Evolutionary conservation across 306 rosid species (phyloP).

Genomic region (Ziziphus jujuba): DNA sequence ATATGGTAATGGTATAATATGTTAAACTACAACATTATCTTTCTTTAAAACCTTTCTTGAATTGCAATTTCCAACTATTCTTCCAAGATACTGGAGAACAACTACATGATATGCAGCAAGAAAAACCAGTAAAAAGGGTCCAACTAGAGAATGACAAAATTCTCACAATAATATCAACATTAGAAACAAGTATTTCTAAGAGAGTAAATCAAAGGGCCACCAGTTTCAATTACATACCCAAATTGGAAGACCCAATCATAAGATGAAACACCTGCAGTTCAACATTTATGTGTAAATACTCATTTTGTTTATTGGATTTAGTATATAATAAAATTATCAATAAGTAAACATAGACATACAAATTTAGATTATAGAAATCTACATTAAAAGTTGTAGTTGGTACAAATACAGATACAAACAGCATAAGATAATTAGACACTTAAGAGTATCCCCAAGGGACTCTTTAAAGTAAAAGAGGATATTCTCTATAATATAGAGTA

Average conservation of each 20-base stretch:
- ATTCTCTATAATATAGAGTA: too few species aligned
- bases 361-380: not conserved
- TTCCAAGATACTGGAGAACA: not conserved
- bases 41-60: too few species aligned
- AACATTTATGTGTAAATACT: conserved; percentile 11
- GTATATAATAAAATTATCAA: not conserved
- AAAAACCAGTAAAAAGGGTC: conserved; percentile 1
- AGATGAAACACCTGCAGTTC: conserved; percentile 86
- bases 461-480: too few species aligned
- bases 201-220: not conserved
- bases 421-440: not conserved
- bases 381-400: not conserved
- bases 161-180: conserved; percentile 13
- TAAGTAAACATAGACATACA: not conserved
- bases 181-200: conserved; percentile 6
- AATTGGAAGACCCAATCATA: conserved; percentile 85
- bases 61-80: too few species aligned
- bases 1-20: too few species aligned
- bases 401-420: not conserved
- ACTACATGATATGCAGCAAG: not conserved
- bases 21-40: too few species aligned
- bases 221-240: conserved; percentile 57
- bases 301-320: conserved; percentile 2
- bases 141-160: conserved; percentile 7
- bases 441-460: too few species aligned